phyloP scores from a whole-genome alignment of 148 eudicot genomes.

The Rhododendron kiyosumense region DNA sequence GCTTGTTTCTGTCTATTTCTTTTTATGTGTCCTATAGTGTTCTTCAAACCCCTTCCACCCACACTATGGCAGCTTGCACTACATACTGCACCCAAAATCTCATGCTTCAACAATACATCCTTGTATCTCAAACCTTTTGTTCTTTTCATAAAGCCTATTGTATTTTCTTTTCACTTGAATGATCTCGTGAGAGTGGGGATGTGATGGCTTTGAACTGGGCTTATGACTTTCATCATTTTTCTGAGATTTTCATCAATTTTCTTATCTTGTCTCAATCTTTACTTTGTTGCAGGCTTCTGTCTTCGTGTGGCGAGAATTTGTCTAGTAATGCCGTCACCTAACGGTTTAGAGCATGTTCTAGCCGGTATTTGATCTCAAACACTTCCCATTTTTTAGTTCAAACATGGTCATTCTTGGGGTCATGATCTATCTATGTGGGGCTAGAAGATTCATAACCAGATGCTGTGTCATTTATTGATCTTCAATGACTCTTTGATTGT shows the following conservation, averaged over 20 bases:
- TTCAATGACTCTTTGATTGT: neutral
- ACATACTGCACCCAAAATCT: neutral
- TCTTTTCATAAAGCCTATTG: neutral
- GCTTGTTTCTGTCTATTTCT: too few species aligned
- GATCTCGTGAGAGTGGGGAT: neutral
- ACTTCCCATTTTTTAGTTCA: neutral
- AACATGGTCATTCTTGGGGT: neutral
- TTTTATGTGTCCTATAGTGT: too few species aligned
- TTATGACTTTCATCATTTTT: neutral
- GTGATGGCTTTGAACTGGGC: neutral
- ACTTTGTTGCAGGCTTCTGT: neutral
- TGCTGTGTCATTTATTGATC: neutral
- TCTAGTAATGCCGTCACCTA: conserved; percentile 20
- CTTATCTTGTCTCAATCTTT: neutral
- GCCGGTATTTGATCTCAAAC: conserved; percentile 15
- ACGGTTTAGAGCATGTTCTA: conserved; percentile 28
- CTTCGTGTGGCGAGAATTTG: conserved; percentile 35
- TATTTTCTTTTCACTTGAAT: neutral
- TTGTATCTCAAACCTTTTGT: neutral
- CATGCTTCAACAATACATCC: neutral
- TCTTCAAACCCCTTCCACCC: too few species aligned
- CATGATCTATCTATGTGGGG: neutral
- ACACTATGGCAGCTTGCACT: too few species aligned
- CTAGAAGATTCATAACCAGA: neutral
- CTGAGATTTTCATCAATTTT: neutral